Evolutionary conservation across 176 grass and related monocot species (phyloP), one percentile per base, ranked within the genome.

Genomic region (Oryza nivara): DNA sequence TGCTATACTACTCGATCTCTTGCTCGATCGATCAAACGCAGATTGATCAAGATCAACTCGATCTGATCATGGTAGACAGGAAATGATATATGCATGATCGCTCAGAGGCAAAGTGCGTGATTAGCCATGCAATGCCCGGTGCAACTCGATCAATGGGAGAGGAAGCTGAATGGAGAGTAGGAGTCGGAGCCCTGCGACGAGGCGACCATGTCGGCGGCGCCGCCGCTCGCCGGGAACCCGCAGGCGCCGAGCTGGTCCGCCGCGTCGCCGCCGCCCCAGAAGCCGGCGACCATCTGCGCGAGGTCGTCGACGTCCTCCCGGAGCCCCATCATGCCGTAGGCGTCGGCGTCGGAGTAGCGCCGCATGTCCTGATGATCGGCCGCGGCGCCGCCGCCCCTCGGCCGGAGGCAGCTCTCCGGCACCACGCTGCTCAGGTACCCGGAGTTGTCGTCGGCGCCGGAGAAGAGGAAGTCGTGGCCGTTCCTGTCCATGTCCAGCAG

Each of bases 341-440:
- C 89, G 75, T 90, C 89, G 8, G 89, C 89, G 41, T 90, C 89
- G 64, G 89, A 90, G 77, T 90, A 90, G 22, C 85, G 81, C 51
- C 85, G 81, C 65, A 75, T 52, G 43, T 91, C 89, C 54, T 88
- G 79, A 56, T 88, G 79, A 56, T 51, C 80, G 16, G 65, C 65
- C 46, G 78, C 68, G 41, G 80, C 78, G 86, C 89, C 78, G 86
- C 89, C 77, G 70, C 89, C 77, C 49, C 89, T 48, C 11, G 91
- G 89, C 9, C 86, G 77, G 72, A 97, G 90, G 82, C 85, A 95
- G 86, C 89, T 95, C 88, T 95, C 96, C 19, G 91, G 96, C 68
- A 98, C 91, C 58, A 98, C 86, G 84, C 96, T 98, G 91, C 96
- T 98, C 83, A 98, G 84, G 86, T 93, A 98, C 26, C 96, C 96